phyloP scores from a whole-genome alignment of 352 stramenopile genomes.

The Phytophthora europaea region DNA sequence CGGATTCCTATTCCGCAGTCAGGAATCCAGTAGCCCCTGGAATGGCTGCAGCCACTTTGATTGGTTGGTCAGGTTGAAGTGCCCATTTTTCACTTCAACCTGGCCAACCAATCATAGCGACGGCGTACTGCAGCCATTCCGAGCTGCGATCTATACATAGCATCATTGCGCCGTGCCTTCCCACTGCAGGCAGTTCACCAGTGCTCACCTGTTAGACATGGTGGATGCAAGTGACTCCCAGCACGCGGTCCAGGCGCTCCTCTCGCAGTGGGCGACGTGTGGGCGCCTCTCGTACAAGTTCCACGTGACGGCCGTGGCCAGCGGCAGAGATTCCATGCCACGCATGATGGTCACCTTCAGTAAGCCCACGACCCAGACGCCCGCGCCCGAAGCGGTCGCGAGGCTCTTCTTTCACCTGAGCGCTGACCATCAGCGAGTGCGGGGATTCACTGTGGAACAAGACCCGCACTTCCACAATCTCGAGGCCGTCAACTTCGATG shows the following conservation, averaged over 20 bases:
- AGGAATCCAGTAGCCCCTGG: neutral
- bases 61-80: neutral
- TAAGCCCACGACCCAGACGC: slow-evolving; percentile 54
- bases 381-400: slow-evolving; percentile 56
- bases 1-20: neutral
- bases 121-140: neutral
- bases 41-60: too few relatives aligned
- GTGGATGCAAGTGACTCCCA: slow-evolving; percentile 47
- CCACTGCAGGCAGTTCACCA: neutral
- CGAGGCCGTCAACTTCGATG: slow-evolving; percentile 56
- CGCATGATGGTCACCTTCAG: slow-evolving; percentile 74
- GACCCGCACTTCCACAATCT: slow-evolving; percentile 71
- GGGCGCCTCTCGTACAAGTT: slow-evolving; percentile 72
- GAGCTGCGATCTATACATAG: slow-evolving; percentile 14
- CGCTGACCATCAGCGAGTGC: slow-evolving; percentile 46
- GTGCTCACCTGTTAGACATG: slow-evolving; percentile 10
- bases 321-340: slow-evolving; percentile 43
- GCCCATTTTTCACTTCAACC: slow-evolving; percentile 23
- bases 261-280: slow-evolving; percentile 48
- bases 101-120: slow-evolving; percentile 18
- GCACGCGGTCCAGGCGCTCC: slow-evolving; percentile 52
- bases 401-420: slow-evolving; percentile 71
- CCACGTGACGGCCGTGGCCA: slow-evolving; percentile 42
- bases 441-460: slow-evolving; percentile 70
- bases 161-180: neutral